phyloP scores from a whole-genome alignment of 768 basidiomycete species.

The Clitopilus hobsonii region DNA sequence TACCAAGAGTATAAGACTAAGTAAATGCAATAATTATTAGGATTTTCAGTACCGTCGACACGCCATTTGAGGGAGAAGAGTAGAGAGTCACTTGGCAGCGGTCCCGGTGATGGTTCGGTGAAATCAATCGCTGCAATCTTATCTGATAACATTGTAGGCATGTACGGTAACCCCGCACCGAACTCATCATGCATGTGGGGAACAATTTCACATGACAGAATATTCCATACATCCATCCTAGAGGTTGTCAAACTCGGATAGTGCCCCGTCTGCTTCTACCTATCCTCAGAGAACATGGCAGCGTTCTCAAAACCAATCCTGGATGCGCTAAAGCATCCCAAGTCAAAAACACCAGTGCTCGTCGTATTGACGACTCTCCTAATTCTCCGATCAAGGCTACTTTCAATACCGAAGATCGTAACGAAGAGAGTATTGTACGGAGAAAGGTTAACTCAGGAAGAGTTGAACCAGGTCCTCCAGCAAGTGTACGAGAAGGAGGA shows the following conservation, averaged over 20 bases:
- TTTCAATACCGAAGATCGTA: slow-evolving; percentile 26
- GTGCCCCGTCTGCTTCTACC: not conserved
- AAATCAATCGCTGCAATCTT: not conserved
- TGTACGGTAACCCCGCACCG: not conserved
- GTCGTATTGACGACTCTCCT: slow-evolving; percentile 41
- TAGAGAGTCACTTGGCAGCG: not conserved
- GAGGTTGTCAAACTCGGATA: not conserved
- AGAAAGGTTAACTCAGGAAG: slow-evolving; percentile 28
- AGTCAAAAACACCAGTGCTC: slow-evolving; percentile 21
- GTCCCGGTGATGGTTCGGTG: not conserved
- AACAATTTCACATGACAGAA: not conserved
- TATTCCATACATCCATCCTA: not conserved
- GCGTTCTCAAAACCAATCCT: not conserved
- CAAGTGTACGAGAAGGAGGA: slow-evolving; percentile 57
- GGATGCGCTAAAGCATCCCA: not conserved
- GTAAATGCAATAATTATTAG: too few relatives aligned
- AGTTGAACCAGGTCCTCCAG: slow-evolving; percentile 46
- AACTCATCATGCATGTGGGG: not conserved
- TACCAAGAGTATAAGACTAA: too few relatives aligned
- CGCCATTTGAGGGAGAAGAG: not conserved
- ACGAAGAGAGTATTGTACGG: slow-evolving; percentile 21
- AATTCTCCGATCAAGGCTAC: slow-evolving; percentile 45
- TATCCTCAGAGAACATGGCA: not conserved
- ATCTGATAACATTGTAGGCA: not conserved
- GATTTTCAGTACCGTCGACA: not conserved